Evolutionary conservation across 2,329 filamentous ascomycete species (phyloP).

Genomic region (Alternaria arborescens): DNA sequence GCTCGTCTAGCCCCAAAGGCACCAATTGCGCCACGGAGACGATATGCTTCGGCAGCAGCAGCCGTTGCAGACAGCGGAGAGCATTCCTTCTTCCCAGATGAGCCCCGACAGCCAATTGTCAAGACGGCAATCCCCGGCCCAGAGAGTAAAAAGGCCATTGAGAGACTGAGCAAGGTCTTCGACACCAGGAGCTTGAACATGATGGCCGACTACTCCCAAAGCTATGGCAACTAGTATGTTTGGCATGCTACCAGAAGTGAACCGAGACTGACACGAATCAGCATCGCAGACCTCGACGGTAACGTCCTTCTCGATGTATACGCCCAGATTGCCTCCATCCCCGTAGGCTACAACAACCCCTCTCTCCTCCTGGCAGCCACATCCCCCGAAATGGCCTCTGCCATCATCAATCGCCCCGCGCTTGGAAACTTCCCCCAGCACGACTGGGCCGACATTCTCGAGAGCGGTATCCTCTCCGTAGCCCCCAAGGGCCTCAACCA

Average conservation of each 20-base stretch:
- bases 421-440: slow-evolving; percentile 89
- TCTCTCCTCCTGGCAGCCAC: slow-evolving; percentile 73
- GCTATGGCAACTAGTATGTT: slow-evolving; percentile 74
- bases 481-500: slow-evolving; percentile 85
- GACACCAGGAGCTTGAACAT: slow-evolving; percentile 84
- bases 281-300: slow-evolving; percentile 73
- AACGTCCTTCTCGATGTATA: slow-evolving; percentile 80
- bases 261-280: slow-evolving; percentile 21
- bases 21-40: slow-evolving; percentile 34
- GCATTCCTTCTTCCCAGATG: slow-evolving; percentile 65
- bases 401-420: slow-evolving; percentile 87
- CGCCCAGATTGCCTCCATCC: slow-evolving; percentile 92
- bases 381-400: slow-evolving; percentile 79
- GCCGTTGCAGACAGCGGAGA: slow-evolving; percentile 48
- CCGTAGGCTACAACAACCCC: slow-evolving; percentile 92
- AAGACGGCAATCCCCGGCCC: slow-evolving; percentile 76
- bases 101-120: slow-evolving; percentile 64
- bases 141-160: slow-evolving; percentile 72
- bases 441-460: slow-evolving; percentile 82
- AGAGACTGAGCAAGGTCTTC: slow-evolving; percentile 79
- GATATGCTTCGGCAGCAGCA: slow-evolving; percentile 45
- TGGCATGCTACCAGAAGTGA: background rate
- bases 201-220: slow-evolving; percentile 51
- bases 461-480: slow-evolving; percentile 80
- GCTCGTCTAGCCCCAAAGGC: slow-evolving; percentile 25